These are phyloP conservation scores for Phytophthora pistaciae DNA, from an alignment of 352 stramenopile genomes.

Conservation along the genomic window DNA sequence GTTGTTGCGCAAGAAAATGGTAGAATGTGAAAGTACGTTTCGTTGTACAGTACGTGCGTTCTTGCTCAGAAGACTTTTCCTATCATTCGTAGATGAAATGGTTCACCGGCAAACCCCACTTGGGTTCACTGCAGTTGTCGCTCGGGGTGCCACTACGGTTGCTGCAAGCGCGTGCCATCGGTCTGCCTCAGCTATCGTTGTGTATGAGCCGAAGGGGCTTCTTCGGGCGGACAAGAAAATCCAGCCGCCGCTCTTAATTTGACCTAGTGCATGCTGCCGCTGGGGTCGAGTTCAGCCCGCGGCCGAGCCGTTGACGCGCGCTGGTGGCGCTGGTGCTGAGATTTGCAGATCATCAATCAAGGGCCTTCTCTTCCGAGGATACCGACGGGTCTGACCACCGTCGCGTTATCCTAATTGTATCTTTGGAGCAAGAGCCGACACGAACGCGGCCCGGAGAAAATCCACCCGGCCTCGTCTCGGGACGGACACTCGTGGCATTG, in stretches of 20 bases:
- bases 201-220: neutral
- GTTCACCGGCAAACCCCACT: neutral
- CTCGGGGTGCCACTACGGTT: neutral
- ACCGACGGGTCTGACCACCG: conserved; percentile 12
- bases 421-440: conserved; percentile 1
- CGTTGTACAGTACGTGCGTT: too few species aligned
- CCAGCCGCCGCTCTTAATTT: conserved; percentile 4
- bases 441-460: conserved; percentile 17
- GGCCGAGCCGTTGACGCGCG: conserved; percentile 2
- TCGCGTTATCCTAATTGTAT: conserved; percentile 2
- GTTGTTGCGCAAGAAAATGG: neutral
- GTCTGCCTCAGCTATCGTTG: neutral
- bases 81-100: too few species aligned
- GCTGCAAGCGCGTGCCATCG: neutral
- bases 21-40: too few species aligned
- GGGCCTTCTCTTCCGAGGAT: conserved; percentile 1
- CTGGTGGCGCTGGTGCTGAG: conserved; percentile 5
- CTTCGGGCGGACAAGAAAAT: conserved; percentile 26
- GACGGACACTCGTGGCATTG: conserved; percentile 18
- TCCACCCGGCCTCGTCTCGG: conserved; percentile 6
- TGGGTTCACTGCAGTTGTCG: neutral
- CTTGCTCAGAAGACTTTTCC: too few species aligned
- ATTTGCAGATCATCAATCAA: conserved; percentile 28
- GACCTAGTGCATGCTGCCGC: neutral
- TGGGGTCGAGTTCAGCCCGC: conserved; percentile 4